Evolutionary conservation across 768 basidiomycete genomes (phyloP).

Genomic region (Udeniomyces megalosporus): DNA sequence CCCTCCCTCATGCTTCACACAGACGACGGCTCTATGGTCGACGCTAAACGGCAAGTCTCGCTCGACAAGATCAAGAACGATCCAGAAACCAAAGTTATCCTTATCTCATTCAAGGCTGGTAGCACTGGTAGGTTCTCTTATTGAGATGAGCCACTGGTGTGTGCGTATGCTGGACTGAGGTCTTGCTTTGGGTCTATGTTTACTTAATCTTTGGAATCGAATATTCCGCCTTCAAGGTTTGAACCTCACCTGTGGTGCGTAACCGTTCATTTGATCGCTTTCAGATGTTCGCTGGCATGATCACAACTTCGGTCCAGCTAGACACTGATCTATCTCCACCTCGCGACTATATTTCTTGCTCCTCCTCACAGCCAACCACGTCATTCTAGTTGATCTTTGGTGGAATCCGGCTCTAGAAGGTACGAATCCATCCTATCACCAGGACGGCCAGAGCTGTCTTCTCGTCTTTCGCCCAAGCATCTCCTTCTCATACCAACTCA

Average conservation of each 20-base stretch:
- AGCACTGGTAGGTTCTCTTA: constrained; percentile 47
- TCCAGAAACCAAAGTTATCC: constrained; percentile 48
- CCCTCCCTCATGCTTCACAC: not conserved
- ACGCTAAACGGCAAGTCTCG: constrained; percentile 57
- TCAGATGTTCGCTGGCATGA: no score
- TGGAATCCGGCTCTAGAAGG: constrained; percentile 34
- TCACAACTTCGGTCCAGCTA: no score
- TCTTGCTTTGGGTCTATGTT: no score
- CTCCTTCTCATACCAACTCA: no score
- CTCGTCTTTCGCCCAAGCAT: no score
- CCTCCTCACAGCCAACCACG: constrained; percentile 67
- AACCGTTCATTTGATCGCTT: no score
- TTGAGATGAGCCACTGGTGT: not conserved
- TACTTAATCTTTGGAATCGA: not conserved
- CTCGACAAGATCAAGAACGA: constrained; percentile 54
- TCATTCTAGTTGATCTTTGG: constrained; percentile 85
- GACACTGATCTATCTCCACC: constrained; percentile 39
- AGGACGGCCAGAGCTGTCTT: no score
- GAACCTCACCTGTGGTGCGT: constrained; percentile 12
- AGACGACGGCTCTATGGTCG: constrained; percentile 82
- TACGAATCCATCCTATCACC: no score
- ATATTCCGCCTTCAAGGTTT: no score
- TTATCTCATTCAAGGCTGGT: constrained; percentile 94
- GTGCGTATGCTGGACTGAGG: no score
- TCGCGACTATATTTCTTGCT: constrained; percentile 38